A percentile compares a stretch with the other conserved stretches of the same genome.
Evolutionary conservation across 805 yeast species (phyloP).

Genomic region (Starmera dryadoides): DNA sequence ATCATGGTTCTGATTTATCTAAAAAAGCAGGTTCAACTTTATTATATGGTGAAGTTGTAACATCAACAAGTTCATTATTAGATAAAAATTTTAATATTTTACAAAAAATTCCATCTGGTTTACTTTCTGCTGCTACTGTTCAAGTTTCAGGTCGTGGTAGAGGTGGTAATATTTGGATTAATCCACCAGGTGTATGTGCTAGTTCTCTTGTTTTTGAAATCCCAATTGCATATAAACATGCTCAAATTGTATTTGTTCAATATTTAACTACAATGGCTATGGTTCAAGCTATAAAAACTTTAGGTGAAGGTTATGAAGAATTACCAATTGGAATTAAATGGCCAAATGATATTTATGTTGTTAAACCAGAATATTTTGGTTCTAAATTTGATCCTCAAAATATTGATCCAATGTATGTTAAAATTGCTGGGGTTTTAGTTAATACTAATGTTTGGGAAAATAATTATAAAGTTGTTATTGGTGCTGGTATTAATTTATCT

Average conservation of each 20-base stretch:
- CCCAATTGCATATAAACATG: slow-evolving; percentile 32
- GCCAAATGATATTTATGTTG: slow-evolving; percentile 91
- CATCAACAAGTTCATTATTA: slow-evolving; percentile 77
- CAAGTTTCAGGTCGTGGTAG: slow-evolving; percentile 93
- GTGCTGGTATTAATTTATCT: slow-evolving; percentile 80
- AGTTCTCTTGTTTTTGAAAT: slow-evolving; percentile 63
- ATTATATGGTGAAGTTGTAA: slow-evolving; percentile 80
- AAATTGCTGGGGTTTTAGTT: slow-evolving; percentile 79
- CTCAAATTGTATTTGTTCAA: slow-evolving; percentile 77
- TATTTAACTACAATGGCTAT: slow-evolving; percentile 79
- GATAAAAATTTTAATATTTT: slow-evolving; percentile 64
- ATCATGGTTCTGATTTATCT: slow-evolving; percentile 22
- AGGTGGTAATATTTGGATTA: slow-evolving; percentile 92
- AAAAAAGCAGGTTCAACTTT: slow-evolving; percentile 51
- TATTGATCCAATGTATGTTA: slow-evolving; percentile 60
- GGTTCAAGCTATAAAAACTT: slow-evolving; percentile 64
- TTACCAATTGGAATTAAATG: slow-evolving; percentile 83
- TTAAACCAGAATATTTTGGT: slow-evolving; percentile 54
- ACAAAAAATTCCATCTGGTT: slow-evolving; percentile 58
- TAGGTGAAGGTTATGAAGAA: slow-evolving; percentile 57
- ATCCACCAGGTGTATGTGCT: slow-evolving; percentile 88
- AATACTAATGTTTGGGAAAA: slow-evolving; percentile 64
- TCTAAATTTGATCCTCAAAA: slow-evolving; percentile 35
- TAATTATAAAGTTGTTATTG: slow-evolving; percentile 63
- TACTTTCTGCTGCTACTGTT: slow-evolving; percentile 60